Percentiles rank a stretch among this genome's conserved stretches.
Evolutionary conservation across 192 early-diverging fungal genomes (phyloP).

Genomic region (Linnemannia elongata): DNA sequence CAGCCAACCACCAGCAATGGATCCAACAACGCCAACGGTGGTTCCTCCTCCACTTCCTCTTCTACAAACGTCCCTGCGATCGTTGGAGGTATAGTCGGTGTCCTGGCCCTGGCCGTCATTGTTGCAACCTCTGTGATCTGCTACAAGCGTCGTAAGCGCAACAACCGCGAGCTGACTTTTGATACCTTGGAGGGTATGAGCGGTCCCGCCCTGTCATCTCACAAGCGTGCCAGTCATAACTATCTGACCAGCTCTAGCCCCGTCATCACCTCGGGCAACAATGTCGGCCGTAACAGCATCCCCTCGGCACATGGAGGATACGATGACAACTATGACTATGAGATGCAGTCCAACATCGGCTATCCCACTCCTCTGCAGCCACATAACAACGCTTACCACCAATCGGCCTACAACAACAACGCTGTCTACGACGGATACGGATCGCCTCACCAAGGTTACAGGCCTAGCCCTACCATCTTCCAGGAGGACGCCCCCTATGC

Average conservation of each 20-base stretch:
- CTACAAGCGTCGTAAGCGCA: slow-evolving; percentile 30
- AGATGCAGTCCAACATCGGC: slow-evolving; percentile 35
- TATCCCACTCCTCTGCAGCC: slow-evolving; percentile 9
- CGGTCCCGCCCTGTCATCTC: not conserved
- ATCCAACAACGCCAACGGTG: not conserved
- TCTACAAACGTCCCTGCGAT: slow-evolving; percentile 25
- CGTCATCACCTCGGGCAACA: not conserved
- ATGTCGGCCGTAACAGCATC: slow-evolving; percentile 19
- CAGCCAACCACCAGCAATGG: not conserved
- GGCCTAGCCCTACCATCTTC: slow-evolving; percentile 30
- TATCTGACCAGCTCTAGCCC: slow-evolving; percentile 13
- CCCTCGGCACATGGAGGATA: slow-evolving; percentile 32
- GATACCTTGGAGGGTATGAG: slow-evolving; percentile 33
- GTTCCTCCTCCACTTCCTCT: slow-evolving; percentile 22
- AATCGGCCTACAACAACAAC: not conserved
- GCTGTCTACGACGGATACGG: not conserved
- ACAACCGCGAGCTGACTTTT: slow-evolving; percentile 27
- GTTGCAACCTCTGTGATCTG: slow-evolving; percentile 25
- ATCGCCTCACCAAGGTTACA: slow-evolving; percentile 15
- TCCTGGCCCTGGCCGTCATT: slow-evolving; percentile 23
- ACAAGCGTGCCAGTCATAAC: slow-evolving; percentile 4
- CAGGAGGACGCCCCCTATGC: slow-evolving; percentile 25
- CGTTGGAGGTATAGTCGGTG: slow-evolving; percentile 39
- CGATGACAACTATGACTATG: slow-evolving; percentile 43
- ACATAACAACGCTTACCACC: not conserved